Evolutionary conservation across 345 rosid genomes (phyloP), one percentile per base, ranked within the genome.

Genomic region (Sonneratia caseolaris): DNA sequence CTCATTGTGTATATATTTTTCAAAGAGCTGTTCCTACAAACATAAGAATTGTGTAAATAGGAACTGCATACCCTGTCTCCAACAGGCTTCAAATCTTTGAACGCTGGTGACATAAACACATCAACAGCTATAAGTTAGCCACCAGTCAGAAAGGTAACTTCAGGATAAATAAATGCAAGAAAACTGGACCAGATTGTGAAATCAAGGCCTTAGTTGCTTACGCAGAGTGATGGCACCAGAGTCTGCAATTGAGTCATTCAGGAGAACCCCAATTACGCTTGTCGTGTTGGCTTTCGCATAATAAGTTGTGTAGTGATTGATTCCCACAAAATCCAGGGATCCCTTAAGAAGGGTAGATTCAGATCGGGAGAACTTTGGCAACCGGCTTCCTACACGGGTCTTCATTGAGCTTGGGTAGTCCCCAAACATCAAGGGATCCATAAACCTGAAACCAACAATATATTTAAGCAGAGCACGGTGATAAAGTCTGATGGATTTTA

Each of bases 271-370:
- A 12, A 90, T 69, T 56, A 81, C 24, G 70, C 61, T 73, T 1
- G 82, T 70, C 37, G 70, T 8, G 66, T 84, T 85, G 68, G 77
- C 74, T 65, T 73, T 76, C 35, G 91, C 97, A 66, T 91, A 95
- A 57, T 45, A 90, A 2, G 97, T 91, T 43, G 99, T 95, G 76
- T 95, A 95, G 76, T 95, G 99, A 76, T 95, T 95, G 48, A 95
- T 90, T 66, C 99, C 99, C 15, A 95, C 89, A 71, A 91, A 95
- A 76, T 95, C 99, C 68, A 88, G 66, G 13, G 99, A 95, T 38
- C 96, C 97, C 81, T 92, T 91, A 0, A 88, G 62, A 61, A 95
- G 80, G 71, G 81, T 68, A 36, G 90, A 77, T 69, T 95, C 87
- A 42, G 86, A 80, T 69, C 40, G 43, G 4, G 97, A 78, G 82